These are phyloP conservation scores for Fraxinus baroniana DNA, from an alignment of 305 asterid species.

Conservation along the genomic window DNA sequence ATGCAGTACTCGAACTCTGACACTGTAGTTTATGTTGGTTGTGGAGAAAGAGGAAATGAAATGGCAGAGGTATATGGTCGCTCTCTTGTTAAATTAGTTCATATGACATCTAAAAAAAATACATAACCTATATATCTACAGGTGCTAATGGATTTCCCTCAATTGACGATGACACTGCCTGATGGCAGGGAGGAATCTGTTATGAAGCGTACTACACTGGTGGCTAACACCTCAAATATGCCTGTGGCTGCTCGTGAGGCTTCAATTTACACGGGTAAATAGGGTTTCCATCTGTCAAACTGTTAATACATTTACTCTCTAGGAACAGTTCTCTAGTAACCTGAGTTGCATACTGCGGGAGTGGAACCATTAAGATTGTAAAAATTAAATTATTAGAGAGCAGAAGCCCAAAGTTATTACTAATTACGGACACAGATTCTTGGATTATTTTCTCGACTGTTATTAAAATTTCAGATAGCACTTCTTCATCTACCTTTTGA, in stretches of 20 bases:
- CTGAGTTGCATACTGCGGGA: neutral
- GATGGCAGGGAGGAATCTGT: conserved; percentile 91
- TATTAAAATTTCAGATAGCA: neutral
- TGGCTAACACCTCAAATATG: conserved; percentile 53
- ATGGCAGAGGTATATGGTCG: conserved; percentile 84
- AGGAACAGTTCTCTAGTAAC: neutral
- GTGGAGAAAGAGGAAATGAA: conserved; percentile 99
- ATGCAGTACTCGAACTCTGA: conserved; percentile 98
- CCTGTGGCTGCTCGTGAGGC: conserved; percentile 99
- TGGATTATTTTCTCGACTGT: neutral
- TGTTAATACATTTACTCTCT: conserved; percentile 17
- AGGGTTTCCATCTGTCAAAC: conserved; percentile 18
- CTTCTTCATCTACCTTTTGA: neutral
- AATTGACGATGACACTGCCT: conserved; percentile 96
- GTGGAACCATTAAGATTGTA: neutral
- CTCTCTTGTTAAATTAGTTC: conserved; percentile 21
- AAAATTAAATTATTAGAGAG: neutral
- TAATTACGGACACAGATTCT: neutral
- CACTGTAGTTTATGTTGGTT: conserved; percentile 98
- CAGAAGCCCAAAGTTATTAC: neutral
- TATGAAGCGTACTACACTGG: conserved; percentile 57
- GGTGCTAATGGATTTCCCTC: conserved; percentile 99
- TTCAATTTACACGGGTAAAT: conserved; percentile 92
- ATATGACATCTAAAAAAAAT: neutral
- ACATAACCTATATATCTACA: conserved; percentile 34